Conservation (phyloP, 371 early-diverging fungal species). For the Mortierella sp. region DNA sequence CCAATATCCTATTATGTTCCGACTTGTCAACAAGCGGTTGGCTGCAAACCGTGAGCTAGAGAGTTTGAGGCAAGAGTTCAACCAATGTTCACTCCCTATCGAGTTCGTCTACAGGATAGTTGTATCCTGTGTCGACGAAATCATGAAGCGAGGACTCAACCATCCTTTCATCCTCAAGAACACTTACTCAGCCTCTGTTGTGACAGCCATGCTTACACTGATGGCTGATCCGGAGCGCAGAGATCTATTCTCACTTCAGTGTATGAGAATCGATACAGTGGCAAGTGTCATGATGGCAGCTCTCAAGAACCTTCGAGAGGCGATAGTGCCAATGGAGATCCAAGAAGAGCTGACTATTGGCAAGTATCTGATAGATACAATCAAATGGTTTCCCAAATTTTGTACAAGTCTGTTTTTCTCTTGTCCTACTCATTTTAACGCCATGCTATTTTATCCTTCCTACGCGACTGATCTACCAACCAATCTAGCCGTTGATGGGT, state of each 20-base stretch:
- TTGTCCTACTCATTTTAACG: not conserved
- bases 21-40: slow-evolving; percentile 45
- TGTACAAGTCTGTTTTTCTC: too few species aligned
- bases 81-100: slow-evolving; percentile 52
- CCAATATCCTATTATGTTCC: slow-evolving; percentile 33
- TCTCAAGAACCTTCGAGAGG: slow-evolving; percentile 49
- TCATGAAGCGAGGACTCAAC: slow-evolving; percentile 54
- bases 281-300: slow-evolving; percentile 50
- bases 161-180: slow-evolving; percentile 52
- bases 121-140: slow-evolving; percentile 49
- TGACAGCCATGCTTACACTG: slow-evolving; percentile 36
- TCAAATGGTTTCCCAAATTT: too few species aligned
- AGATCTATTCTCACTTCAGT: slow-evolving; percentile 43
- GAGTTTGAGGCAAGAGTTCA: slow-evolving; percentile 44
- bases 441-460: not conserved
- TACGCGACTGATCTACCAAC: too few species aligned
- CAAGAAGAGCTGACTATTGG: slow-evolving; percentile 47
- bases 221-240: slow-evolving; percentile 53
- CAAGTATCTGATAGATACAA: slow-evolving; percentile 1
- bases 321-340: slow-evolving; percentile 49
- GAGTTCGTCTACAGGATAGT: slow-evolving; percentile 52
- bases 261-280: slow-evolving; percentile 51
- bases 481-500: slow-evolving; percentile 9
- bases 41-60: slow-evolving; percentile 41
- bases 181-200: slow-evolving; percentile 40